These are phyloP conservation scores for Diaporthe destruens DNA, from an alignment of 2,329 filamentous ascomycete species.

Conservation along the genomic window DNA sequence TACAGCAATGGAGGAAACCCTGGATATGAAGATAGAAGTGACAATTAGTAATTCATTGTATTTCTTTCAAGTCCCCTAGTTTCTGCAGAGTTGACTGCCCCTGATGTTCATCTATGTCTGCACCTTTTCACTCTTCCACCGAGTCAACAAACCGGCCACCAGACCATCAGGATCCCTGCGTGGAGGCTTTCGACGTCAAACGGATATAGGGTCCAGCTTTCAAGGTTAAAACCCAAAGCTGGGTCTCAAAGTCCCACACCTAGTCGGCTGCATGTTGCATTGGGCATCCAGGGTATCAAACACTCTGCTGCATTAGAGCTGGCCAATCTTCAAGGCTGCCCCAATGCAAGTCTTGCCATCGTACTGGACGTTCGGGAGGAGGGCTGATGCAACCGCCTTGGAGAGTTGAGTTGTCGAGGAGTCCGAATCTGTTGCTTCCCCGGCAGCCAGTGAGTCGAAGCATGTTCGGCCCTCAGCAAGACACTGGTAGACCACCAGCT, in stretches of 20 bases:
- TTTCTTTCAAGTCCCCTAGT: too few relatives aligned
- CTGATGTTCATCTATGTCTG: not conserved
- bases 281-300: not conserved
- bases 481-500: constrained; percentile 71
- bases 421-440: constrained; percentile 17
- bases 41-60: not conserved
- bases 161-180: too few relatives aligned
- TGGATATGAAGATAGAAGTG: not conserved
- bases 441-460: constrained; percentile 50
- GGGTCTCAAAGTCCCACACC: not conserved
- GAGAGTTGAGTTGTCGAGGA: constrained; percentile 31
- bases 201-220: not conserved
- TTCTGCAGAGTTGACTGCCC: not conserved
- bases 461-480: constrained; percentile 66
- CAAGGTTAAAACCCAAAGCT: not conserved
- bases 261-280: not conserved
- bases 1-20: not conserved
- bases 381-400: constrained; percentile 17
- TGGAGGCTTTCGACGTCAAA: not conserved
- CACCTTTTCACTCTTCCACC: not conserved
- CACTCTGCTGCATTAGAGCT: not conserved
- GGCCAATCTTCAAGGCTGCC: constrained; percentile 27
- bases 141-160: not conserved
- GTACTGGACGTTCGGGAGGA: constrained; percentile 31
- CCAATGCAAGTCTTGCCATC: constrained; percentile 34